These are phyloP conservation scores for Vitis rotundifolia DNA, from an alignment of 164 flowering plant species.

Conservation along the genomic window DNA sequence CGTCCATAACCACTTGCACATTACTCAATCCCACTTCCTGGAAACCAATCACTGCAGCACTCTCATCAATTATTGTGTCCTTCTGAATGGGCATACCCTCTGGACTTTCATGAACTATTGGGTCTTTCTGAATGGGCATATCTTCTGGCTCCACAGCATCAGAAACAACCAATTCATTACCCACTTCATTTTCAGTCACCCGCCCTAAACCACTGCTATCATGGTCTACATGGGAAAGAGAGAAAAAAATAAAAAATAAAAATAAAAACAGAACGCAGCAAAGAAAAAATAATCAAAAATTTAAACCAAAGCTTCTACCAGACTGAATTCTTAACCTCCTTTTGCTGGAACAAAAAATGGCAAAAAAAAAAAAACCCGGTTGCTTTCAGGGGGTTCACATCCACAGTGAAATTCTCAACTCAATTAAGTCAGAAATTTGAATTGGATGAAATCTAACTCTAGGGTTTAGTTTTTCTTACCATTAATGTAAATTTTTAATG, in stretches of 20 bases:
- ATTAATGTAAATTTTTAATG: not conserved
- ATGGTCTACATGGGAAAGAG: constrained; percentile 7
- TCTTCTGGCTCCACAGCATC: constrained; percentile 7
- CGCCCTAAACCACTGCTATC: constrained; percentile 7
- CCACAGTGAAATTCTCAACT: not conserved
- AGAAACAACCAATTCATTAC: constrained; percentile 9
- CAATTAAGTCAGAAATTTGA: not conserved
- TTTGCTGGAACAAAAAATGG: no score
- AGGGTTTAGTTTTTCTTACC: not conserved
- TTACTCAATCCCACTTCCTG: constrained; percentile 1
- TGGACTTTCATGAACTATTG: constrained; percentile 7
- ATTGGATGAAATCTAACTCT: not conserved
- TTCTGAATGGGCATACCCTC: constrained; percentile 13
- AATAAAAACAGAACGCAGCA: not conserved
- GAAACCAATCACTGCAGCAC: constrained; percentile 8
- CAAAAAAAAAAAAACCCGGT: no score
- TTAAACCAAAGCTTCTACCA: no score
- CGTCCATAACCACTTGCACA: constrained; percentile 14
- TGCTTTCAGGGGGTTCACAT: no score
- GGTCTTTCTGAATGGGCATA: constrained; percentile 13
- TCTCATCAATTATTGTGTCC: not conserved
- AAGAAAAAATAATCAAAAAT: not conserved
- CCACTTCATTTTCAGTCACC: constrained; percentile 7
- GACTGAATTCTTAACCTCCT: no score
- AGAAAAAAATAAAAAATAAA: not conserved